Percentiles rank a stretch among this genome's conserved stretches.
These are phyloP conservation scores for Globisporangium paroecandrum DNA, from an alignment of 352 stramenopile genomes.

Conservation along the genomic window DNA sequence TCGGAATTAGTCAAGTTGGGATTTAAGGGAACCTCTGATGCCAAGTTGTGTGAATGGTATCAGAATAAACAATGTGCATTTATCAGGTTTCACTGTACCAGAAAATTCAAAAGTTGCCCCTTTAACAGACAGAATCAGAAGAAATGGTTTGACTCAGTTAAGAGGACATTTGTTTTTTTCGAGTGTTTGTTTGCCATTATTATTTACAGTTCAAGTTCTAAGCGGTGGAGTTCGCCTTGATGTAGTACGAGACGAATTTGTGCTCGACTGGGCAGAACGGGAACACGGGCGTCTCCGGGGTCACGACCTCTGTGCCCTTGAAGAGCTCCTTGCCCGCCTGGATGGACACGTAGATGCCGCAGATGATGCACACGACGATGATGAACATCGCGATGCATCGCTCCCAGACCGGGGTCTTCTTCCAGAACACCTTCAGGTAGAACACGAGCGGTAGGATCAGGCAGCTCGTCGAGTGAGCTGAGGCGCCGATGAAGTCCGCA, in stretches of 20 bases:
- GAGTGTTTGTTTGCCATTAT: not conserved
- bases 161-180: not conserved
- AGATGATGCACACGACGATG: conserved; percentile 21
- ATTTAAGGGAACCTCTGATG: not conserved
- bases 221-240: conserved; percentile 7
- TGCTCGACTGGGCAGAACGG: conserved; percentile 18
- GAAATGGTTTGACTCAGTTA: not conserved
- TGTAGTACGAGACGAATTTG: conserved; percentile 19
- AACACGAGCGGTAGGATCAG: conserved; percentile 33
- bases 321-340: conserved; percentile 21
- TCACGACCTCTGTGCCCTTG: not conserved
- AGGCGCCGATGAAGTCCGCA: conserved; percentile 30
- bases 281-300: conserved; percentile 19
- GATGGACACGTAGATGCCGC: conserved; percentile 25
- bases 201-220: not conserved
- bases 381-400: conserved; percentile 18
- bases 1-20: not conserved
- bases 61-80: not conserved
- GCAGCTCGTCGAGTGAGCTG: conserved; percentile 23
- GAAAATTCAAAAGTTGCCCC: not conserved
- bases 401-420: conserved; percentile 23
- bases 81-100: not conserved
- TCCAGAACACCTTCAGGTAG: conserved; percentile 32
- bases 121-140: not conserved
- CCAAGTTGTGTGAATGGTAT: not conserved